Conservation (phyloP, 129 eudicot genomes). For the Saposhnikovia divaricata region DNA sequence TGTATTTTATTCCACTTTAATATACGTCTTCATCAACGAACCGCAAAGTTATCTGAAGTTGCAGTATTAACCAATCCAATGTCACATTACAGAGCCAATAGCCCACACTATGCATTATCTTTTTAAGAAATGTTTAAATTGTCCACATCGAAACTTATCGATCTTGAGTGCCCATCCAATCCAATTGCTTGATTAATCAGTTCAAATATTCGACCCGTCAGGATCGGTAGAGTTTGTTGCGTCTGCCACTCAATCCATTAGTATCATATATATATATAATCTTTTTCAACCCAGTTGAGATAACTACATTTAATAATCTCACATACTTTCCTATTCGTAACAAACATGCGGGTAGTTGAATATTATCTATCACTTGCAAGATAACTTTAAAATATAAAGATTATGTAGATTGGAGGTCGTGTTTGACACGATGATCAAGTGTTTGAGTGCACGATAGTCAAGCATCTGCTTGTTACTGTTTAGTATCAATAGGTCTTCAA, state of each 20-base stretch:
- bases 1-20: background rate
- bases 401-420: background rate
- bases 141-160: background rate
- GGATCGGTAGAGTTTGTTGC: background rate
- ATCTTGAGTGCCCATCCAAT: background rate
- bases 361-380: background rate
- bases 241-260: background rate
- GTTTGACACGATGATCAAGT: background rate
- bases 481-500: too few relatives aligned
- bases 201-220: background rate
- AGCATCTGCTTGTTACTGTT: background rate
- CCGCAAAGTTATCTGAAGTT: background rate
- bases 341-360: slow-evolving; percentile 1
- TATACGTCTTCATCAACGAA: slow-evolving; percentile 2
- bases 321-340: background rate
- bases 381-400: background rate
- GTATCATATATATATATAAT: background rate
- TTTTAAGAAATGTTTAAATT: background rate
- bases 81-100: background rate
- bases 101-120: background rate
- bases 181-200: background rate
- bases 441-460: background rate
- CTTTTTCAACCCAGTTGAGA: background rate
- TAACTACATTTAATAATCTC: background rate
- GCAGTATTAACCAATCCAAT: background rate